A percentile compares a stretch with the other conserved stretches of the same genome.
Conservation (phyloP, 2,329 filamentous ascomycete genomes). For the Hirsutella minnesotensis region DNA sequence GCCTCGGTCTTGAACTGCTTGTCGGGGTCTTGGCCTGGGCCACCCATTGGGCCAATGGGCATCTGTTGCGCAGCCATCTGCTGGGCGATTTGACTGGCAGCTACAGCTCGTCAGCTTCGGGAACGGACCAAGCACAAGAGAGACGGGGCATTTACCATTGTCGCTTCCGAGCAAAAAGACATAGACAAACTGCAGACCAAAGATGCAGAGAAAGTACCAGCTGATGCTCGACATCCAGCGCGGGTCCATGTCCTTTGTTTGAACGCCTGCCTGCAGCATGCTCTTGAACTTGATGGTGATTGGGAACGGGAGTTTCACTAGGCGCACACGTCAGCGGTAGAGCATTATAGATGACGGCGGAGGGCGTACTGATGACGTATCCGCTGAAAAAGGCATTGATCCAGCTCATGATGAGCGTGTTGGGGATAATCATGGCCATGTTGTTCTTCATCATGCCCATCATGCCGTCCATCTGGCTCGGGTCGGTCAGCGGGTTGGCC, state of each 20-base stretch:
- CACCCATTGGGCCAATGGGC: slow-evolving; percentile 52
- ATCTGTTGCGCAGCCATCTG: slow-evolving; percentile 64
- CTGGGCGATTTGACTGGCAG: slow-evolving; percentile 82
- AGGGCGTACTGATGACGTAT: slow-evolving; percentile 77
- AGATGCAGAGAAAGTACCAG: slow-evolving; percentile 97
- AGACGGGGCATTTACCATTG: slow-evolving; percentile 58
- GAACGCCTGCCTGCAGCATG: slow-evolving; percentile 95
- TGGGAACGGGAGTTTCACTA: slow-evolving; percentile 93
- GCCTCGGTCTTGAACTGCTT: slow-evolving; percentile 89
- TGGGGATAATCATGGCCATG: slow-evolving; percentile 99
- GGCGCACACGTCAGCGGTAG: slow-evolving; percentile 9
- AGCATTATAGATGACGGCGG: not conserved
- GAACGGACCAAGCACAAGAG: not conserved
- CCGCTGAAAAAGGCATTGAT: slow-evolving; percentile 99
- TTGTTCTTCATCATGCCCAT: slow-evolving; percentile 99
- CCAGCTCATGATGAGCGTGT: slow-evolving; percentile 99
- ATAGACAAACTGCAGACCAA: slow-evolving; percentile 92
- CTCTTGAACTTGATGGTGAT: slow-evolving; percentile 98
- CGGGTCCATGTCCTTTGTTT: slow-evolving; percentile 90
- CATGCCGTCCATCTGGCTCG: slow-evolving; percentile 97
- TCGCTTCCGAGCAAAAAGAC: slow-evolving; percentile 94
- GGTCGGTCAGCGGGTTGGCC: slow-evolving; percentile 90
- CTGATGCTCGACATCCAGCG: slow-evolving; percentile 97
- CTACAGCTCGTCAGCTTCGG: slow-evolving; percentile 30
- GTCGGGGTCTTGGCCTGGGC: slow-evolving; percentile 85